These are phyloP conservation scores for Cyberlindnera lachancei DNA, from an alignment of 805 yeast species.

Conservation along the genomic window DNA sequence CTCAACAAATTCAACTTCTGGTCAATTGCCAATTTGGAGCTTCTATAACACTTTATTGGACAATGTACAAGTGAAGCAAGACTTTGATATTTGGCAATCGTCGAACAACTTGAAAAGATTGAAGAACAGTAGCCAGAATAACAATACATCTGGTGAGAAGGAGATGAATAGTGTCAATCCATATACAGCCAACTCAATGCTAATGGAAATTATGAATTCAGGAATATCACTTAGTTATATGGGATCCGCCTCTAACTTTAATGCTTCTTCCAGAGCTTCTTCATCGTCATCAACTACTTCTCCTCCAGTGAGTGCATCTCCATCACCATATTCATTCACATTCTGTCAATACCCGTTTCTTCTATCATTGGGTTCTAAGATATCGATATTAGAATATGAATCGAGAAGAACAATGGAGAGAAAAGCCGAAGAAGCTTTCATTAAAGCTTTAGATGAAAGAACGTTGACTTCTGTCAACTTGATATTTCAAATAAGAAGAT, in stretches of 20 bases:
- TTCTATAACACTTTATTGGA: slow-evolving; percentile 83
- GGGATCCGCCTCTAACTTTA: too few relatives aligned
- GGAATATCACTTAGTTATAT: slow-evolving; percentile 7
- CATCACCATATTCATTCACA: too few relatives aligned
- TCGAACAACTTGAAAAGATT: slow-evolving; percentile 18
- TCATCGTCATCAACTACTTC: slow-evolving; percentile 1
- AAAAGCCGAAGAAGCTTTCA: slow-evolving; percentile 84
- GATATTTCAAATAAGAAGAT: slow-evolving; percentile 61
- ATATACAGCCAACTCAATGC: slow-evolving; percentile 3
- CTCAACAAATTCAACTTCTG: too few relatives aligned
- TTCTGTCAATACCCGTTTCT: slow-evolving; percentile 84
- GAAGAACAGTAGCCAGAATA: too few relatives aligned
- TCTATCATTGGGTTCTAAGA: slow-evolving; percentile 75
- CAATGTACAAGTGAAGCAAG: slow-evolving; percentile 65
- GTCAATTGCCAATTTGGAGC: slow-evolving; percentile 15
- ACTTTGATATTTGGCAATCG: slow-evolving; percentile 78
- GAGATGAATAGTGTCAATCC: too few relatives aligned
- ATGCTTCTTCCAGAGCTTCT: too few relatives aligned
- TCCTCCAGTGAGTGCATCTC: too few relatives aligned
- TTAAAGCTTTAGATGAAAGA: slow-evolving; percentile 59
- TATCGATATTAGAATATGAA: slow-evolving; percentile 73
- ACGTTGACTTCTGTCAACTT: slow-evolving; percentile 61
- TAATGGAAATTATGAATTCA: slow-evolving; percentile 11
- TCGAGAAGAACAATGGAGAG: slow-evolving; percentile 75
- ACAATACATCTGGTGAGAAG: too few relatives aligned